Evolutionary conservation across 2,329 filamentous ascomycete species (phyloP).

Genomic region (Lizonia empirigonia): DNA sequence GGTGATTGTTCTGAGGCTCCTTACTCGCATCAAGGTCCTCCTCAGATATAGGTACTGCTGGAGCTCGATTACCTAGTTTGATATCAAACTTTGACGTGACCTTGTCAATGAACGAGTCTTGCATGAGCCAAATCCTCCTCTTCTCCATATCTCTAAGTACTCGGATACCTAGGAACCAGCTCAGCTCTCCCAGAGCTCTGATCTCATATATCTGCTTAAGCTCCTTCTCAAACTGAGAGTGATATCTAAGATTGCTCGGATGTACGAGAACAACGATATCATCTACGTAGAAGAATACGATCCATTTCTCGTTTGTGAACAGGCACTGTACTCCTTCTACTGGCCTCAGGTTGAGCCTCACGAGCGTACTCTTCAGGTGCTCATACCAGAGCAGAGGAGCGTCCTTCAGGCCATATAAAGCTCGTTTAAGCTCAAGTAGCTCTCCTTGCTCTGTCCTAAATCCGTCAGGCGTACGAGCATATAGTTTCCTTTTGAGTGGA

Average conservation of each 20-base stretch:
- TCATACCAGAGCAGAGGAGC: slow-evolving; percentile 26
- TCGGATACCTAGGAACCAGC: slow-evolving; percentile 1
- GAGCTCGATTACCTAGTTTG: neutral
- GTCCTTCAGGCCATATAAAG: slow-evolving; percentile 31
- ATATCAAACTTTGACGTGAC: slow-evolving; percentile 2
- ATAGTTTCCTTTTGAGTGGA: no score
- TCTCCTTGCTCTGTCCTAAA: slow-evolving; percentile 1
- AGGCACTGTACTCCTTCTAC: no score
- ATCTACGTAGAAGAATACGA: no score
- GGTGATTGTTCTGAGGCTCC: no score
- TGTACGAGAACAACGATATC: no score
- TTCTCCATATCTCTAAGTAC: slow-evolving; percentile 3
- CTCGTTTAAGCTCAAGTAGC: slow-evolving; percentile 2
- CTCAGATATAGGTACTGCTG: neutral
- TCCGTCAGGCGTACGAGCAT: neutral
- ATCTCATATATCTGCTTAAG: no score
- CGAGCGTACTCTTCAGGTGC: no score
- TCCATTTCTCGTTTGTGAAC: no score
- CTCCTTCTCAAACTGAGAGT: no score
- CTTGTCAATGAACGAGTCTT: neutral
- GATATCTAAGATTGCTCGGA: no score
- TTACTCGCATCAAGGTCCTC: neutral
- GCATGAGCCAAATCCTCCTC: slow-evolving; percentile 7
- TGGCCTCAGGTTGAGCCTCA: no score
- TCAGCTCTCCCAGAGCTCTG: neutral